Percentiles rank a stretch among this genome's conserved stretches.
phyloP scores from a whole-genome alignment of 306 rosid genomes.

The Dalbergia oliveri region DNA sequence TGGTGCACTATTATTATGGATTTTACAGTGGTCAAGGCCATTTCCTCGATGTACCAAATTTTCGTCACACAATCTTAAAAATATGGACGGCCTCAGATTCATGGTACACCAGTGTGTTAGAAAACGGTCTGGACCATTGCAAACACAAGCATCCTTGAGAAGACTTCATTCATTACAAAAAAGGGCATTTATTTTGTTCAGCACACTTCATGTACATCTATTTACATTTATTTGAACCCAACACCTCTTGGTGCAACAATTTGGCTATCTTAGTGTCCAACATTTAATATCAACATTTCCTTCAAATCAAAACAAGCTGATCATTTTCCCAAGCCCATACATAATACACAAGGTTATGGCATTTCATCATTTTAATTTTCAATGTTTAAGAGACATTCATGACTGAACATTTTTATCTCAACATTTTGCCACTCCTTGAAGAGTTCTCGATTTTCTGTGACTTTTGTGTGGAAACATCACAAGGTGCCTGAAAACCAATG shows the following conservation, averaged over 20 bases:
- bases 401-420: conserved; percentile 39
- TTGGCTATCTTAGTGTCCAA: background rate
- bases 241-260: background rate
- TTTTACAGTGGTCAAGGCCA: too few relatives aligned
- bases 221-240: conserved; percentile 41
- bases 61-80: too few relatives aligned
- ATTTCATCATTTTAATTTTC: conserved; percentile 11
- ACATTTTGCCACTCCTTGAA: conserved; percentile 45
- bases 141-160: conserved; percentile 22
- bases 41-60: too few relatives aligned
- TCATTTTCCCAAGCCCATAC: background rate
- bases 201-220: conserved; percentile 30
- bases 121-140: too few relatives aligned
- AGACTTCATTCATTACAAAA: background rate
- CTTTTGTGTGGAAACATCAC: conserved; percentile 54
- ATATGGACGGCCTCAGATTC: too few relatives aligned
- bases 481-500: conserved; percentile 86
- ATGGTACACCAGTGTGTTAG: too few relatives aligned
- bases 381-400: conserved; percentile 21
- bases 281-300: conserved; percentile 26
- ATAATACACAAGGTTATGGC: background rate
- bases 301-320: background rate
- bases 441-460: conserved; percentile 30
- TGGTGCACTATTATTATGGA: too few relatives aligned
- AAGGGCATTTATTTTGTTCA: conserved; percentile 27